Evolutionary conservation across 1,139 yeast genomes (phyloP).

Genomic region (Kurtzmaniella quercitrusa): DNA sequence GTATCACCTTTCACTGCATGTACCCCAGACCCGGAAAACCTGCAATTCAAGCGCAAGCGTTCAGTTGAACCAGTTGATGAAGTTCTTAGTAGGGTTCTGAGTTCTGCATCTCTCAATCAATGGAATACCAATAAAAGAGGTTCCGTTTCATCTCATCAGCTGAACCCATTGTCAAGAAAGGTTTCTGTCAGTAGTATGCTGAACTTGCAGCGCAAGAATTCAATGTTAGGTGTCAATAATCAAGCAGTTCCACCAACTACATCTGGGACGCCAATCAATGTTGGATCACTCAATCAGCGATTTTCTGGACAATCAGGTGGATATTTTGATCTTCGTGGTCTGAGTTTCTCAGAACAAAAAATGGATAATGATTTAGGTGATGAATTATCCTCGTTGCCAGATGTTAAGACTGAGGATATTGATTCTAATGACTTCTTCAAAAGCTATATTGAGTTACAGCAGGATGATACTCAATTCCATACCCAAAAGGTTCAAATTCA

Average conservation of each 20-base stretch:
- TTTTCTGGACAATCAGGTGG: conserved; percentile 17
- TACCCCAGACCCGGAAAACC: neutral
- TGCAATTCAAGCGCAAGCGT: conserved; percentile 10
- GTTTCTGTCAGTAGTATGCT: conserved; percentile 16
- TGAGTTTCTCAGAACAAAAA: conserved; percentile 1
- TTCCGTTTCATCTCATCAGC: conserved; percentile 18
- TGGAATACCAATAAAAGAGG: conserved; percentile 15
- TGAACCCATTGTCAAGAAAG: conserved; percentile 19
- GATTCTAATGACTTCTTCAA: conserved; percentile 22
- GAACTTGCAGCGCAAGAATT: conserved; percentile 15
- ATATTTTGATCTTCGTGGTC: conserved; percentile 24
- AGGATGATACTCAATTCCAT: conserved; percentile 10
- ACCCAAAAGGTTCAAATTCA: conserved; percentile 3
- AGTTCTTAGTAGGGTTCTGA: conserved; percentile 12
- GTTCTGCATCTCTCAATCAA: conserved; percentile 11
- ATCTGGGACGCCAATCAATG: conserved; percentile 27
- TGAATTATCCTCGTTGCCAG: conserved; percentile 5
- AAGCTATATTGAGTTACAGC: conserved; percentile 16
- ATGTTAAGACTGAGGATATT: conserved; percentile 9
- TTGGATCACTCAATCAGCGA: conserved; percentile 25
- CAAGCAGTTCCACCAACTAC: conserved; percentile 9
- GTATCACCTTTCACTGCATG: conserved; percentile 21
- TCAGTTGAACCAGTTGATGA: conserved; percentile 22
- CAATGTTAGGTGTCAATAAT: conserved; percentile 10
- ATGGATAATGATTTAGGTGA: conserved; percentile 17